phyloP scores from a whole-genome alignment of 208 protist genomes.

The Trypanosoma congolense region DNA sequence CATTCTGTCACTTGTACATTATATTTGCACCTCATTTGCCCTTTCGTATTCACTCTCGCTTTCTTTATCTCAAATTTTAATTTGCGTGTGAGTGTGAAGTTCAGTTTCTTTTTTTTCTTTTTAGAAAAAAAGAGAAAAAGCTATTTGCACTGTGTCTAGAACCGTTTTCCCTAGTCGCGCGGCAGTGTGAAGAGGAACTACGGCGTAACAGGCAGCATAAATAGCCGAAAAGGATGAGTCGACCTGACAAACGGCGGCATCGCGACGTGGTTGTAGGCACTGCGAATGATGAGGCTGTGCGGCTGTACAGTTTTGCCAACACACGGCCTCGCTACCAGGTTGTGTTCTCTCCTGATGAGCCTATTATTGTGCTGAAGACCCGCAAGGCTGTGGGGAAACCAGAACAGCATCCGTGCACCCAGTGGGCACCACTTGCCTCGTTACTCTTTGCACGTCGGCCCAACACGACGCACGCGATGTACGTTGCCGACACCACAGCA shows the following conservation, averaged over 20 bases:
- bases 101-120: too few species aligned
- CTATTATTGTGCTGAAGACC: conserved; percentile 72
- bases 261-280: conserved; percentile 58
- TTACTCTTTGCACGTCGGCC: conserved; percentile 53
- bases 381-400: conserved; percentile 17
- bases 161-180: too few species aligned
- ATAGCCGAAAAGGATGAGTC: conserved; percentile 51
- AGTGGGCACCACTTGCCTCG: conserved; percentile 62
- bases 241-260: conserved; percentile 62
- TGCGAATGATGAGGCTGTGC: conserved; percentile 42
- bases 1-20: too few species aligned
- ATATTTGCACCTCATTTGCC: too few species aligned
- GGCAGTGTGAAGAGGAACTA: too few species aligned
- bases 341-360: conserved; percentile 64
- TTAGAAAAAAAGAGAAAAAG: too few species aligned
- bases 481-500: conserved; percentile 53
- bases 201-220: too few species aligned
- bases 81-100: too few species aligned
- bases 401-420: conserved; percentile 59
- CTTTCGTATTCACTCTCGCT: too few species aligned
- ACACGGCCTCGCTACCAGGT: conserved; percentile 50
- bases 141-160: too few species aligned
- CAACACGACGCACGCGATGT: conserved; percentile 73
- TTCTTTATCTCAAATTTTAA: too few species aligned
- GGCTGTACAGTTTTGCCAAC: conserved; percentile 79